Percentiles rank a stretch among this genome's conserved stretches.
Evolutionary conservation across 208 protist species (phyloP).

Genomic region (Vickermania spadyakhi): DNA sequence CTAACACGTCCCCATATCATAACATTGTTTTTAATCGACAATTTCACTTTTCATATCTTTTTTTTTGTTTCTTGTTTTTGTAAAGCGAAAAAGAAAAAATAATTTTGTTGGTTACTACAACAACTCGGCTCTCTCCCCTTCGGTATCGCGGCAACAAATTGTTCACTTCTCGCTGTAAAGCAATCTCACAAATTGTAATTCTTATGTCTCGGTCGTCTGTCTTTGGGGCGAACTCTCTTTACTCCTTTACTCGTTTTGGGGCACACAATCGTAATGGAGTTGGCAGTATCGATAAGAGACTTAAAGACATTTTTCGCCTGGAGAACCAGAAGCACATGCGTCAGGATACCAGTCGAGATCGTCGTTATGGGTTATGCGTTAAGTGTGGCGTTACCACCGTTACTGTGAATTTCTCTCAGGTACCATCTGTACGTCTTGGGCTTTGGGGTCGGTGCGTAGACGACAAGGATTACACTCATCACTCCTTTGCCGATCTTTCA

Average conservation of each 20-base stretch:
- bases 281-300: slow-evolving; percentile 42
- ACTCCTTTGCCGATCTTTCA: slow-evolving; percentile 56
- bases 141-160: no score
- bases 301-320: slow-evolving; percentile 72
- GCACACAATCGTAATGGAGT: slow-evolving; percentile 37
- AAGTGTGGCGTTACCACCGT: slow-evolving; percentile 80
- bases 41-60: no score
- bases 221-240: slow-evolving; percentile 72
- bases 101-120: no score
- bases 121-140: no score
- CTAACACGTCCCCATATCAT: no score
- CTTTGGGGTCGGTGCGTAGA: slow-evolving; percentile 75
- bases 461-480: slow-evolving; percentile 84
- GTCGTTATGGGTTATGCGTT: slow-evolving; percentile 77
- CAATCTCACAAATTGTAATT: no score
- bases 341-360: slow-evolving; percentile 48
- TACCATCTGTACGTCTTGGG: slow-evolving; percentile 74
- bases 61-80: no score
- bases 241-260: slow-evolving; percentile 84
- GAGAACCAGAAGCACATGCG: slow-evolving; percentile 80
- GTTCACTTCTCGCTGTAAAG: no score
- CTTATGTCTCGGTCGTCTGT: slow-evolving; percentile 76
- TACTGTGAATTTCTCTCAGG: slow-evolving; percentile 76
- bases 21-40: no score
- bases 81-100: no score